A percentile compares a stretch with the other conserved stretches of the same genome.
These are phyloP conservation scores for Gaertneriomyces sp. DNA, from an alignment of 192 early-diverging fungal species.

Conservation along the genomic window DNA sequence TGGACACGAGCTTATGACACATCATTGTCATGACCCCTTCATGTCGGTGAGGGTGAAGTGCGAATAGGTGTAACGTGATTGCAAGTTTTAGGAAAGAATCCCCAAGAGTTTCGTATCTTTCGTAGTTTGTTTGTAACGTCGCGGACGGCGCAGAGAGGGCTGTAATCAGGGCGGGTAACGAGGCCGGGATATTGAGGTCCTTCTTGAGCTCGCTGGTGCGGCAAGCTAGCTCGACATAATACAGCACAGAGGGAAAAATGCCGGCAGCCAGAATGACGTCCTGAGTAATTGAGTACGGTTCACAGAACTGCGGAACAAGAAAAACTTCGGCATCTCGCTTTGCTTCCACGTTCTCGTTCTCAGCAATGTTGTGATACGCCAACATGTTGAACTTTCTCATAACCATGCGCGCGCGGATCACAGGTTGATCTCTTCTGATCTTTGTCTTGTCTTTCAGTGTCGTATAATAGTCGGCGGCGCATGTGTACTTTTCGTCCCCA, in stretches of 20 bases:
- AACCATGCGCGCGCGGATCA: slow-evolving; percentile 22
- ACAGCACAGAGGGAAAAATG: slow-evolving; percentile 24
- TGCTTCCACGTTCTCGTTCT: slow-evolving; percentile 21
- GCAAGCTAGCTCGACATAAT: slow-evolving; percentile 22
- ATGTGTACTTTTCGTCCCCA: slow-evolving; percentile 19
- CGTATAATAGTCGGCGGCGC: slow-evolving; percentile 23
- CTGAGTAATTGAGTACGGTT: slow-evolving; percentile 14
- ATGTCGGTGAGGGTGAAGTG: slow-evolving; percentile 55
- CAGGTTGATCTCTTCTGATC: slow-evolving; percentile 15
- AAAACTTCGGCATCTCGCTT: slow-evolving; percentile 23
- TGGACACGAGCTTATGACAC: slow-evolving; percentile 18
- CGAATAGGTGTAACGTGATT: slow-evolving; percentile 70
- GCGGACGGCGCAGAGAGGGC: slow-evolving; percentile 76
- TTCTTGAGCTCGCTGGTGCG: slow-evolving; percentile 13
- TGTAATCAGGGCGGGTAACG: slow-evolving; percentile 28
- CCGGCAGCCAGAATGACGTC: slow-evolving; percentile 3
- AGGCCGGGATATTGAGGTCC: slow-evolving; percentile 15
- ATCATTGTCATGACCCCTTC: slow-evolving; percentile 35
- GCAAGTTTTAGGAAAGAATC: slow-evolving; percentile 85
- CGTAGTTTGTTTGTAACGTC: slow-evolving; percentile 68
- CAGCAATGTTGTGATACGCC: slow-evolving; percentile 22
- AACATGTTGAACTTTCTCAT: slow-evolving; percentile 30
- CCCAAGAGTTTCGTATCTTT: slow-evolving; percentile 84
- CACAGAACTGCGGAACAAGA: slow-evolving; percentile 27
- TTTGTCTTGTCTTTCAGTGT: slow-evolving; percentile 1